Conservation (phyloP, 331 rosid species). For the Acacia pycnantha region DNA sequence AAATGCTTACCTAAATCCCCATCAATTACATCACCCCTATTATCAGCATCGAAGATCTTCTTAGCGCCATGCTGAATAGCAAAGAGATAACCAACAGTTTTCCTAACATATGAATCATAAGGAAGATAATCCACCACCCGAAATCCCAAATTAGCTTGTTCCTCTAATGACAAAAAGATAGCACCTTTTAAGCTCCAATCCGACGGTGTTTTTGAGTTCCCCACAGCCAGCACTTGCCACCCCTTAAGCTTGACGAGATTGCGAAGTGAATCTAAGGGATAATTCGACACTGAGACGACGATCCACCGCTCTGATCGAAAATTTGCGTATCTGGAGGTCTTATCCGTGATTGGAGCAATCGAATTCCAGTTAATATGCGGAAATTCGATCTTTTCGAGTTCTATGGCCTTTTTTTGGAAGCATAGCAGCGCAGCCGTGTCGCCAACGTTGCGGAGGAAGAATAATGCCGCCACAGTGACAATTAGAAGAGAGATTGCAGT, state of each 20-base stretch:
- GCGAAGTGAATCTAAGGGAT: slow-evolving; percentile 70
- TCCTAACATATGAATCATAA: slow-evolving; percentile 87
- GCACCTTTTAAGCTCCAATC: slow-evolving; percentile 95
- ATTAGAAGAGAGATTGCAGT: slow-evolving; percentile 45
- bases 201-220: slow-evolving; percentile 73
- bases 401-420: slow-evolving; percentile 64
- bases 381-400: slow-evolving; percentile 66
- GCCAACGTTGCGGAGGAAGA: slow-evolving; percentile 83
- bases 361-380: slow-evolving; percentile 67
- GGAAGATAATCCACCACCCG: slow-evolving; percentile 84
- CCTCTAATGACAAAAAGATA: slow-evolving; percentile 78
- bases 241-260: slow-evolving; percentile 70
- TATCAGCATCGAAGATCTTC: slow-evolving; percentile 88
- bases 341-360: slow-evolving; percentile 52
- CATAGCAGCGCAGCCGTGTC: slow-evolving; percentile 86
- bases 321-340: slow-evolving; percentile 50
- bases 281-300: slow-evolving; percentile 69
- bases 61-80: slow-evolving; percentile 95
- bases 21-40: slow-evolving; percentile 86
- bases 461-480: slow-evolving; percentile 65
- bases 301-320: slow-evolving; percentile 83
- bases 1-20: slow-evolving; percentile 90
- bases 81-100: slow-evolving; percentile 85
- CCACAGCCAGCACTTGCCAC: slow-evolving; percentile 92
- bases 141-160: slow-evolving; percentile 76